Evolutionary conservation across 331 rosid species (phyloP).

Genomic region (Quercus lobata): DNA sequence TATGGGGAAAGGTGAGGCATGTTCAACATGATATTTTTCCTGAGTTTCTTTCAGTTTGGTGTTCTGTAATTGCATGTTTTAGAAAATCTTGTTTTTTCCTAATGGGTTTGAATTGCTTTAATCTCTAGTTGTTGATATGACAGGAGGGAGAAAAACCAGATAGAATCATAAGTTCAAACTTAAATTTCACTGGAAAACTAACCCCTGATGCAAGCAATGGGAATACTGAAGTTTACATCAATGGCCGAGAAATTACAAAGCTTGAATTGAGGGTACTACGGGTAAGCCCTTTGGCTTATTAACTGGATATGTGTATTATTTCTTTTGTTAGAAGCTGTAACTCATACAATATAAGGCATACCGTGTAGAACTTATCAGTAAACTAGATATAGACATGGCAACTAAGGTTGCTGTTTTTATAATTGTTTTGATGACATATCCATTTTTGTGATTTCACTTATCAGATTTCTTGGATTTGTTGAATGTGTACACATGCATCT

Average conservation of each 20-base stretch:
- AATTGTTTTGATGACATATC: neutral
- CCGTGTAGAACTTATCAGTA: too few relatives aligned
- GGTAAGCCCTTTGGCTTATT: slow-evolving; percentile 42
- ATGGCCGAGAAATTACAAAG: slow-evolving; percentile 94
- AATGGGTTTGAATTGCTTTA: neutral
- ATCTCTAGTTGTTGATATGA: slow-evolving; percentile 29
- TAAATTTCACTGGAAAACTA: slow-evolving; percentile 88
- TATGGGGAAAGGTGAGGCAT: slow-evolving; percentile 89
- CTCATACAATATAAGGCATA: too few relatives aligned
- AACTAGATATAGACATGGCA: too few relatives aligned
- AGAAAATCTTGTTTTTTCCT: neutral
- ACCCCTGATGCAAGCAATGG: slow-evolving; percentile 82
- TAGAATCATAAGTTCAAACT: slow-evolving; percentile 84
- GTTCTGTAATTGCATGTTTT: neutral
- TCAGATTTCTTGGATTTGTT: neutral
- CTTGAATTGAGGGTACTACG: slow-evolving; percentile 90
- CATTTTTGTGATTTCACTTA: neutral
- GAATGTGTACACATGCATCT: neutral
- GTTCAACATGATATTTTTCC: slow-evolving; percentile 12
- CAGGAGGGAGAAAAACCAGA: slow-evolving; percentile 98
- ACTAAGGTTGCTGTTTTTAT: too few relatives aligned
- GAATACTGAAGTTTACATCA: slow-evolving; percentile 88
- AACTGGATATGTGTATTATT: slow-evolving; percentile 3
- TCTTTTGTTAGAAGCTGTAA: slow-evolving; percentile 9
- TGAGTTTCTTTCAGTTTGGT: slow-evolving; percentile 7